A percentile compares a stretch with the other conserved stretches of the same genome.
Evolutionary conservation across 176 grass and related monocot species (phyloP).

Genomic region (Musa itinerans): DNA sequence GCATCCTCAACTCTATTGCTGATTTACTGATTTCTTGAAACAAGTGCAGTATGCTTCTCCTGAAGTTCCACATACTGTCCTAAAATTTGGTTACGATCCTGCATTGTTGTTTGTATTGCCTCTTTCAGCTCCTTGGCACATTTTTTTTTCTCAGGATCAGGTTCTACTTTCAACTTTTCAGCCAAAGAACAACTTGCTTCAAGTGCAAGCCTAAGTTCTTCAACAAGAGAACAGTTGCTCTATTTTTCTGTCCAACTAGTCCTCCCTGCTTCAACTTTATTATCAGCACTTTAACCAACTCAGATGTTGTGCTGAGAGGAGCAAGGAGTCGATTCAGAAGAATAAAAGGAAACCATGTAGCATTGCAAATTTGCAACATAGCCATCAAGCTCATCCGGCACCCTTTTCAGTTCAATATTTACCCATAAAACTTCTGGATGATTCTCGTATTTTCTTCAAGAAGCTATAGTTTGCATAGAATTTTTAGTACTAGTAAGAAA

Average conservation of each 20-base stretch:
- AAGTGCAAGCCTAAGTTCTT: slow-evolving; percentile 70
- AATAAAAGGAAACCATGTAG: slow-evolving; percentile 41
- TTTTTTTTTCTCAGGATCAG: slow-evolving; percentile 60
- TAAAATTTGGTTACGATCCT: slow-evolving; percentile 63
- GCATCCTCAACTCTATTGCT: slow-evolving; percentile 64
- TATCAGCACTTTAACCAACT: slow-evolving; percentile 42
- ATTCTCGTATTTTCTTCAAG: slow-evolving; percentile 73
- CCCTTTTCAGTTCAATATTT: slow-evolving; percentile 67
- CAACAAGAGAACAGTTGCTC: slow-evolving; percentile 57
- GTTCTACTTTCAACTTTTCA: slow-evolving; percentile 39
- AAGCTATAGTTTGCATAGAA: slow-evolving; percentile 37
- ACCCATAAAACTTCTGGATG: slow-evolving; percentile 57
- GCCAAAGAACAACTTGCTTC: slow-evolving; percentile 42
- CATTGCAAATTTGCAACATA: slow-evolving; percentile 50
- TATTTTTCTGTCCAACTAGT: slow-evolving; percentile 43
- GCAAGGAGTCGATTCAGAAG: background rate
- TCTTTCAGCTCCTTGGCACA: slow-evolving; percentile 75
- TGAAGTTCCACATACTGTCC: slow-evolving; percentile 90
- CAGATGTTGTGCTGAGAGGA: slow-evolving; percentile 28
- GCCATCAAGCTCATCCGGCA: slow-evolving; percentile 51
- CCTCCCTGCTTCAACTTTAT: slow-evolving; percentile 19
- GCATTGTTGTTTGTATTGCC: slow-evolving; percentile 76
- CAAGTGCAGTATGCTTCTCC: slow-evolving; percentile 72
- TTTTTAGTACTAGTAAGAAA: slow-evolving; percentile 15
- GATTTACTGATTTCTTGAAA: slow-evolving; percentile 57